Base-by-base conservation (phyloP, 2,329 filamentous ascomycete genomes). In the Paraconiothyrium sp. region DNA sequence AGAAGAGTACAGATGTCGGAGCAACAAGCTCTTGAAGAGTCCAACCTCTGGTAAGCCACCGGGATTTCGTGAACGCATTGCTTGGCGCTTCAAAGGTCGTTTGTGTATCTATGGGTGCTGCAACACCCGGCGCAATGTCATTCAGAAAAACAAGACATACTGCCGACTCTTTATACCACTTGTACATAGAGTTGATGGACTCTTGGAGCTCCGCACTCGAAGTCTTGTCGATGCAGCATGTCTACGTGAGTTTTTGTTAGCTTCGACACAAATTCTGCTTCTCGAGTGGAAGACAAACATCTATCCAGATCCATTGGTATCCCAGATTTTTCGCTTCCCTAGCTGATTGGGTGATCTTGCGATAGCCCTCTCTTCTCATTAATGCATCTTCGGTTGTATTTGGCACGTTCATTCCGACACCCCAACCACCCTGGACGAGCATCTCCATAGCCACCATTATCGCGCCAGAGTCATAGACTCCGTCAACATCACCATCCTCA, bases 1-100 rank as follows among this genome's bases (percentile, higher is more conserved):
- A 72, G 59, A 76, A 76, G 14, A 67, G 62, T 48, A 73, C 67
- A 0, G 64, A 34, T 30, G 46, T 46, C 2, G 72, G 72, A 13
- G 73, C 73, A 5, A 75, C 59, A 4, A 74, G 63, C 34, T 75
- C 73, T 61, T 75, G 73, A 5, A 74, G 59, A 1, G 73, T 75
- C 73, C 71, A 74, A n/a, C 71, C 71, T 41, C 69, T 64, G 32
- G 62, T 72, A 1, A 68, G 56, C 73, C 72, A 75, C 7, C 70
- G 64, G 48, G 62, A 68, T 14, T 55, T 61, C 8, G 63, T 46
- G 30, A 74, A 70, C 0, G 70, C 67, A 4, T 54, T 43, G 51
- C 41, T 66, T 9, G 66, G 63, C 0, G 63, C 60, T 2, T 68
- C 67, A 10, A 65, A 67, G 13, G 66, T 67, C 11, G 66, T 57